Evolutionary conservation across 2,329 filamentous ascomycete species (phyloP).

Genomic region (Fusarium chuoi): DNA sequence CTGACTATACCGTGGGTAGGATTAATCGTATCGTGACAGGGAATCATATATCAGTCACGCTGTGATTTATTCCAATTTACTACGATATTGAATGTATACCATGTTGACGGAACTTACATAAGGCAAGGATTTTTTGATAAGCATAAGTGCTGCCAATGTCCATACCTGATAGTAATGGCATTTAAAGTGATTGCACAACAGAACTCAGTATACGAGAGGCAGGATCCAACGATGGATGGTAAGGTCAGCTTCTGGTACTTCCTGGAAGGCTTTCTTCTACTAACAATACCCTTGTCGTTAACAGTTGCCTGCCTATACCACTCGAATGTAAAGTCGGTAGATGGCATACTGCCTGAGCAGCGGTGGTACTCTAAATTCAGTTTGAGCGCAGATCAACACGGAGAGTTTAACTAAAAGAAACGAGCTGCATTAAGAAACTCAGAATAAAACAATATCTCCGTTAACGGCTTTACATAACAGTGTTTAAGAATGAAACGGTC

Average conservation of each 20-base stretch:
- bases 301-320: neutral
- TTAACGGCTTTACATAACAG: neutral
- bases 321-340: neutral
- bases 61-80: neutral
- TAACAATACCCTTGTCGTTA: neutral
- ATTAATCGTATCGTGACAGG: neutral
- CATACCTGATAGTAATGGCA: neutral
- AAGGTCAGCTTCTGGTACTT: neutral
- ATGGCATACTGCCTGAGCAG: neutral
- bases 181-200: neutral
- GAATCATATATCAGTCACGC: neutral
- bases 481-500: neutral
- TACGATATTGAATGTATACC: neutral
- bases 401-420: neutral
- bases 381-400: neutral
- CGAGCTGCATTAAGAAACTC: neutral
- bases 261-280: neutral
- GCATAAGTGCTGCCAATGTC: neutral
- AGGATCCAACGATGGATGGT: neutral
- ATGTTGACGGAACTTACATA: neutral
- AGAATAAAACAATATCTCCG: neutral
- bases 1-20: neutral
- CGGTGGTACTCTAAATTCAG: neutral
- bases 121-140: neutral
- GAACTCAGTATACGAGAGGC: neutral